Evolutionary conservation across 768 basidiomycete genomes (phyloP), one percentile per base, ranked within the genome.

Genomic region (Plicaturopsis crispa): DNA sequence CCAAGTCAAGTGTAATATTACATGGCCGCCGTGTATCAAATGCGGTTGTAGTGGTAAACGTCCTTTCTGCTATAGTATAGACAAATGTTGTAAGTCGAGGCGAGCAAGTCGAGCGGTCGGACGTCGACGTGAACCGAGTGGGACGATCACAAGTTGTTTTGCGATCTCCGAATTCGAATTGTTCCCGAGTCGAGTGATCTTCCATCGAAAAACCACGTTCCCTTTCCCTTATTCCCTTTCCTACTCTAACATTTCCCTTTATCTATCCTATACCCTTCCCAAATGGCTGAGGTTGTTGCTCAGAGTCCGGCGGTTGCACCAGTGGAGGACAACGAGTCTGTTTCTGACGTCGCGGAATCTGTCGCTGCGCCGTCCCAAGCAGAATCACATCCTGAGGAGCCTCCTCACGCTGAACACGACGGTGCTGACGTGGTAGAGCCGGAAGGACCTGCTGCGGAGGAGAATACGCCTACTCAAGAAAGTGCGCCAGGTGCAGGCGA

Each of bases 281-380:
- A 17, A 44, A 69, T 70, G 67, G 54, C 57, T 46, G 64, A 66
- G 44, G 48, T 48, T 40, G 64, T 61, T 20, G 34, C 38, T 16
- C 48, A 49, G 33, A 33, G 48, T 41, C 45, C 45, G 41, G 45
- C 41, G 28, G 33, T 40, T 28, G 35, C 50, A 33, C 33, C 41
- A 20, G 51, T 50, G 43, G 43, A 42, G 39, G 53, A 43, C 47
- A 38, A 32, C 42, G 33, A 39, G 44, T 32, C 52, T 19, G 55
- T 55, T 31, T 31, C 50, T 32, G n/a, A n/a, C 26, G 46, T 47
- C n/a, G 28, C 45, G 31, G 51, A 36, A 39, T 41, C 46, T 28
- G 48, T 50, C 31, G 49, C 46, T 38, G 24, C 42, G 19, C 38
- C 47, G 38, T 42, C 52, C 31, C 46, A 61, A 35, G 21, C 52